phyloP scores from a whole-genome alignment of 2,329 filamentous ascomycete genomes.

The Bisporella sp. region DNA sequence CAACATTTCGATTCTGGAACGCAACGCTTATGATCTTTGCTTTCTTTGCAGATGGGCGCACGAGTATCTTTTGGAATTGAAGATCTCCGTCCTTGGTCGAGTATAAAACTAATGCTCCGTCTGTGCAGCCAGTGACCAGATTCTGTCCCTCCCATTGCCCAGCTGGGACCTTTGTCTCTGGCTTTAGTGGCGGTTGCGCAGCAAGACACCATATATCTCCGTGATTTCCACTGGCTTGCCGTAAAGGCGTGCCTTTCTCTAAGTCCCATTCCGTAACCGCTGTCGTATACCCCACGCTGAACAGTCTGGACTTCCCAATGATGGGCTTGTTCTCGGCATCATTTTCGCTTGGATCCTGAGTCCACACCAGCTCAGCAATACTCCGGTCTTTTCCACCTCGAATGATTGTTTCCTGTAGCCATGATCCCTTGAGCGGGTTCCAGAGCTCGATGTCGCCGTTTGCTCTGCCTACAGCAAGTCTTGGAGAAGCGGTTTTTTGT shows the following conservation, averaged over 20 bases:
- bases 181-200: conserved; percentile 56
- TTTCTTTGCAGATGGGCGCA: conserved; percentile 73
- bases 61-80: conserved; percentile 68
- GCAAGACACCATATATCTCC: conserved; percentile 97
- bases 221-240: conserved; percentile 84
- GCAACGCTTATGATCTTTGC: conserved; percentile 84
- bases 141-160: conserved; percentile 40
- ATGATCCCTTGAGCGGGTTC: conserved; percentile 70
- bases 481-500: conserved; percentile 51
- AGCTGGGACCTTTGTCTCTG: conserved; percentile 25
- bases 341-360: conserved; percentile 71
- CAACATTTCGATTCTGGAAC: conserved; percentile 76
- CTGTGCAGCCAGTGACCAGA: conserved; percentile 82
- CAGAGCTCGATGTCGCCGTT: conserved; percentile 98
- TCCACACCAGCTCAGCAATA: conserved; percentile 89
- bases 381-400: conserved; percentile 77
- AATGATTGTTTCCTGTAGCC: conserved; percentile 86
- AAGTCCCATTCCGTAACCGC: conserved; percentile 95
- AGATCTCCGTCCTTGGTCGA: conserved; percentile 81
- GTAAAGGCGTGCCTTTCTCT: conserved; percentile 65
- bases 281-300: conserved; percentile 92
- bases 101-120: conserved; percentile 82
- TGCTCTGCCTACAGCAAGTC: conserved; percentile 82
- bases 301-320: conserved; percentile 73
- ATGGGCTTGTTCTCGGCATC: conserved; percentile 51